Base-by-base conservation (phyloP, 805 yeast species). In the Naumovozyma castellii region DNA sequence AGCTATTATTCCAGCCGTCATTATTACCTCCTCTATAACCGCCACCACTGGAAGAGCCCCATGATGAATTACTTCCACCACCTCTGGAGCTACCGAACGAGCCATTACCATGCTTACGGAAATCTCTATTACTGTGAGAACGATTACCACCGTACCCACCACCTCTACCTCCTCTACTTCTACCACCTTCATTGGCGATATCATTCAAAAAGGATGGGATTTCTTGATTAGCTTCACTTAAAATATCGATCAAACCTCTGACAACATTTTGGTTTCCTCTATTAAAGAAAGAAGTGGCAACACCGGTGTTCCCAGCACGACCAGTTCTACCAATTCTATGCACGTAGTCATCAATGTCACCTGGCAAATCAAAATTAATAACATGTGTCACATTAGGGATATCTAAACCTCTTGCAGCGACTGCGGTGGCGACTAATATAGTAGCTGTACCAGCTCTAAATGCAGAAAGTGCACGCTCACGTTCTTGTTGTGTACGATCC, bases 291-390 rank as follows among this genome's bases (percentile, higher is more conserved):
- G 98, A 94, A 50, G 96, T 85, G 49, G 98, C 96, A 54, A 84
- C 74, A 82, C 98, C 98, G 45, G 81, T 79, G 71, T 90, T 92
- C 74, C 97, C 97, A 56, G 97, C 97, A 79, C 98, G 90, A 67
- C 97, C 98, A 57, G 98, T 90, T 79, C 98, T 88, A 75, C 97
- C 97, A 62, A 92, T 90, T 73, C 98, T 84, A 74, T 90, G 98
- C 42, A 90, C 97, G 63, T 90, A 92, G 67, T 90, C 97, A 66
- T 92, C 97, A 59, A 90, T 84, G 66, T 92, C 97, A 60, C 81
- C 71, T 61, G 98, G 97, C 64, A 90, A 73, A 64, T 90, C 97
- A 66, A 82, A 92, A 77, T 90, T 92, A 69, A 90, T 82, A 57
- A 90, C 97, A 63, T 90, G 97, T 35, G 92, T 80, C 54, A 90